phyloP scores from a whole-genome alignment of 257 asterid genomes.

The Solanum bulbocastanum region DNA sequence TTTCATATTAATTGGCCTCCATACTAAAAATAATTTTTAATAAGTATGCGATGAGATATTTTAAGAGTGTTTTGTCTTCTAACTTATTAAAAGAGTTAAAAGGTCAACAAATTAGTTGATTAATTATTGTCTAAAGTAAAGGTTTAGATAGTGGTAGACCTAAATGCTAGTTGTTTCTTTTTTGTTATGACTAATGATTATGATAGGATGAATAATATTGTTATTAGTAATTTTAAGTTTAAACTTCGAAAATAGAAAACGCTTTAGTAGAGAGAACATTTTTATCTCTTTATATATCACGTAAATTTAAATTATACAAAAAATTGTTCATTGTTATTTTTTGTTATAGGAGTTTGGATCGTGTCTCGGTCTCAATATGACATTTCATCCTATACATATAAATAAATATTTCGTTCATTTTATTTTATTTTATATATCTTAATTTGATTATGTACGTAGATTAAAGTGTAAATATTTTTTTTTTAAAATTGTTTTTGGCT shows the following conservation, averaged over 20 bases:
- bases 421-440: background rate
- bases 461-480: background rate
- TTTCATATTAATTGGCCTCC: background rate
- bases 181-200: background rate
- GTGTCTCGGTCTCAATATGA: background rate
- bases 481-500: background rate
- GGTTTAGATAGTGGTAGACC: background rate
- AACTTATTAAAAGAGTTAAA: background rate
- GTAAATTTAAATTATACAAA: background rate
- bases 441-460: background rate
- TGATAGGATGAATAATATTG: background rate
- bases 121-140: background rate
- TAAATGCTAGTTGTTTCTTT: background rate
- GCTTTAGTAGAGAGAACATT: fast-evolving
- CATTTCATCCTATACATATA: background rate
- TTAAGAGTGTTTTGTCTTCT: too few relatives aligned
- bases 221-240: background rate
- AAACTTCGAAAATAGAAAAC: background rate
- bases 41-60: background rate
- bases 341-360: background rate
- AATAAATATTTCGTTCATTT: background rate
- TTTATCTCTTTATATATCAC: background rate
- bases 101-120: background rate
- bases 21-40: too few relatives aligned
- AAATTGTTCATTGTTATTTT: fast-evolving